Evolutionary conservation across 2,329 filamentous ascomycete genomes (phyloP).

Genomic region (Talaromyces sp.): DNA sequence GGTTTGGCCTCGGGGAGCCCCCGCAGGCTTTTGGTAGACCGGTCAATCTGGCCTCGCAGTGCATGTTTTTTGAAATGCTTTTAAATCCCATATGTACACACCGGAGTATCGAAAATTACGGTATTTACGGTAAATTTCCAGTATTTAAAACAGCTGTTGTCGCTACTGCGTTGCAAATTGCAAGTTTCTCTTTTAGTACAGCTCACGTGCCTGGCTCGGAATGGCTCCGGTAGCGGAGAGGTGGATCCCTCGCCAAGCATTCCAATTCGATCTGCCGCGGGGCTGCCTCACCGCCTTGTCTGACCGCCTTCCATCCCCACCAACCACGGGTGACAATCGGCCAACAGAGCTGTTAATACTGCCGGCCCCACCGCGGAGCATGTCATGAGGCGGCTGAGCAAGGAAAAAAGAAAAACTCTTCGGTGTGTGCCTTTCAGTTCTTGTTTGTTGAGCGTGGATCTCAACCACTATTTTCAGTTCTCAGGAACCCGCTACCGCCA

Average conservation of each 20-base stretch:
- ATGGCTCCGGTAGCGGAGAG: not conserved
- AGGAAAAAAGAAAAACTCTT: not conserved
- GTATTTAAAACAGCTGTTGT: no score
- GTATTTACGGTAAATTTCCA: no score
- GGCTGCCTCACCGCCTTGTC: not conserved
- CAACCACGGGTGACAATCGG: not conserved
- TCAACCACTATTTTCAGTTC: not conserved
- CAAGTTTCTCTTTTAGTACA: not conserved
- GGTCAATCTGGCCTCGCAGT: no score
- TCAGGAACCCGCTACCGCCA: not conserved
- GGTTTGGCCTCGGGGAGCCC: no score
- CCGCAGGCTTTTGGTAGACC: no score
- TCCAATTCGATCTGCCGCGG: not conserved
- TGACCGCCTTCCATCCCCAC: not conserved
- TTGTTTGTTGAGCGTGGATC: not conserved
- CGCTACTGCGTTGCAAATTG: not conserved
- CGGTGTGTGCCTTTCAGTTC: not conserved
- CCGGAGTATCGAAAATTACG: no score
- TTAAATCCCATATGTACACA: no score
- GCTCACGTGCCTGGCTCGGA: not conserved
- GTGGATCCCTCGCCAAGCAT: not conserved
- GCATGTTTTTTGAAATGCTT: no score
- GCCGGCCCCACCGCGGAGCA: not conserved
- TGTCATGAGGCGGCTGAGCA: not conserved
- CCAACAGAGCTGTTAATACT: not conserved